Conservation (phyloP, 2,329 filamentous ascomycete genomes). For the Colletotrichum trifolii region DNA sequence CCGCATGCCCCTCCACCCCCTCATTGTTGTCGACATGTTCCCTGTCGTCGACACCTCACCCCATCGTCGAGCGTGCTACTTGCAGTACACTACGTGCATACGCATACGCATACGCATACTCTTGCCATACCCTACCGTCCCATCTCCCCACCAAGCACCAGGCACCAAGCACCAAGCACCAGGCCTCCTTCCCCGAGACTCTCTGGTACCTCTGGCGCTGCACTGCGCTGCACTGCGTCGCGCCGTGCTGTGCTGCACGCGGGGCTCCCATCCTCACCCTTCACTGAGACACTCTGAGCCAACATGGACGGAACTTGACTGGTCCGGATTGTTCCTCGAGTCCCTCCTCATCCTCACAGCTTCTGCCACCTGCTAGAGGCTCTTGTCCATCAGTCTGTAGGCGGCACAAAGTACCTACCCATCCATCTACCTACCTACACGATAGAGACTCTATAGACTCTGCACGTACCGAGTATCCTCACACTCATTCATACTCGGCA, state of each 20-base stretch:
- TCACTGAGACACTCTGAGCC: conserved; percentile 26
- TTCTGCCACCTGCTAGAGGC: too few species aligned
- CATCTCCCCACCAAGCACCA: neutral
- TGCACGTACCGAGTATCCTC: too few species aligned
- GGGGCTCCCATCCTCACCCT: conserved; percentile 33
- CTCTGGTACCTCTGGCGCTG: conserved; percentile 10
- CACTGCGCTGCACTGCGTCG: conserved; percentile 7
- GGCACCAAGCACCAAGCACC: neutral
- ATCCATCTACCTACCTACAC: too few species aligned
- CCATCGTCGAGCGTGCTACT: conserved; percentile 12
- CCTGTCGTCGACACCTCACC: conserved; percentile 30
- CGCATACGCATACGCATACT: too few species aligned
- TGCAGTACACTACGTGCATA: too few species aligned
- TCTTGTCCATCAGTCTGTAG: too few species aligned
- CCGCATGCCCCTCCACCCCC: conserved; percentile 20
- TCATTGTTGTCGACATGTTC: conserved; percentile 33
- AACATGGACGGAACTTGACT: conserved; percentile 35
- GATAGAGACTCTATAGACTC: too few species aligned
- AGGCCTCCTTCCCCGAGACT: too few species aligned
- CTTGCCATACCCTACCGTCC: neutral
- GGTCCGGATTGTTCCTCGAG: conserved; percentile 18
- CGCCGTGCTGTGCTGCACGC: conserved; percentile 5
- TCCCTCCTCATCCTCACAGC: too few species aligned
- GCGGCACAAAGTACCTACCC: too few species aligned
- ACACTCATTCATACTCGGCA: too few species aligned